Percentiles rank a stretch among this genome's conserved stretches.
These are phyloP conservation scores for Arctostaphylos glauca DNA, from an alignment of 148 eudicot species.

Conservation along the genomic window DNA sequence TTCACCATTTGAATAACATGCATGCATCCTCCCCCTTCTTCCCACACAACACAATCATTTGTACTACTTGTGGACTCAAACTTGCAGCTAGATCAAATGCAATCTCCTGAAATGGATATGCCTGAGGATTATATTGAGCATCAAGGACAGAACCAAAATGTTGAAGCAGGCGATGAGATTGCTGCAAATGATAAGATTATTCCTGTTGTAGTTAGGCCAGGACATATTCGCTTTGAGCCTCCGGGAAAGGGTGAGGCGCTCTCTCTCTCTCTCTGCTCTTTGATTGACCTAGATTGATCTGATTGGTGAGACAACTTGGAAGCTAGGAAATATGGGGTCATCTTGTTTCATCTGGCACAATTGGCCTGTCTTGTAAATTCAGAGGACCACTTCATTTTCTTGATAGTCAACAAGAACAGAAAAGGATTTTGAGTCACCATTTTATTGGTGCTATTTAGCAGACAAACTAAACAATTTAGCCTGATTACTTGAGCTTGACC, in stretches of 20 bases:
- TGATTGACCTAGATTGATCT: background rate
- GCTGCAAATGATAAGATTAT: conserved; percentile 50
- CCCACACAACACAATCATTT: background rate
- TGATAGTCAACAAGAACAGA: background rate
- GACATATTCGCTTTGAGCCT: conserved; percentile 82
- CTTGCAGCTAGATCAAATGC: conserved; percentile 40
- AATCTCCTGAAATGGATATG: conserved; percentile 23
- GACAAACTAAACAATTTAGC: background rate
- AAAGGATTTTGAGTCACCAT: background rate
- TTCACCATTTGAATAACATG: background rate
- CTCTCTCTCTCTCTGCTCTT: background rate
- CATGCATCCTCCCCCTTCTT: background rate
- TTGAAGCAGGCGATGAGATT: conserved; percentile 26
- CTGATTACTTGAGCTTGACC: background rate
- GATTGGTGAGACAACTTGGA: background rate
- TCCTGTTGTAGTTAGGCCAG: conserved; percentile 73
- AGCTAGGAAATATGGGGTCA: background rate
- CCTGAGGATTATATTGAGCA: conserved; percentile 19
- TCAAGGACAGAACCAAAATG: conserved; percentile 35
- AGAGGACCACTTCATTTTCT: background rate
- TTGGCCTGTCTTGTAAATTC: background rate
- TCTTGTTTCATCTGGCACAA: background rate
- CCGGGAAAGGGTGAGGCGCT: conserved; percentile 47
- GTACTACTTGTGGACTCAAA: conserved; percentile 13
- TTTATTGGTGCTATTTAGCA: conserved; percentile 1